phyloP scores from a whole-genome alignment of 176 grass and related monocot genomes.

The Tuctoria greenei region DNA sequence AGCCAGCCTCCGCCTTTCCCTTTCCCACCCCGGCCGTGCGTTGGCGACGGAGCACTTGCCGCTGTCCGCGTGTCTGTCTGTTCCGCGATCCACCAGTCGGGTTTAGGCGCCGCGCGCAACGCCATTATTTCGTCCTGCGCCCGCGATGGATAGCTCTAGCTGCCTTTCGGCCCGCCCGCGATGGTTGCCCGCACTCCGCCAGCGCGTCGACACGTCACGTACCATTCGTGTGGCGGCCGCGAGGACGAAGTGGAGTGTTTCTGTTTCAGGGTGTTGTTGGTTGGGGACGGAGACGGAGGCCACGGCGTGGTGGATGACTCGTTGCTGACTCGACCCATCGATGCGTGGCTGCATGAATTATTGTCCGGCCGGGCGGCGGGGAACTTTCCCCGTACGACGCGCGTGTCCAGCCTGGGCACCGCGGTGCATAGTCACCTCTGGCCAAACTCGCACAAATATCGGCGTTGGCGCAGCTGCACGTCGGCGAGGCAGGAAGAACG shows the following conservation, averaged over 20 bases:
- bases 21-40: constrained; percentile 1
- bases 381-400: background rate
- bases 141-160: too few relatives aligned
- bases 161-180: background rate
- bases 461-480: background rate
- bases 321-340: constrained; percentile 28
- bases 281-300: background rate
- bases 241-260: background rate
- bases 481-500: background rate
- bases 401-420: too few relatives aligned
- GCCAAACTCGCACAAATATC: background rate
- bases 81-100: background rate
- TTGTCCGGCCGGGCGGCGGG: background rate
- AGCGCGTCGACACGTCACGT: background rate
- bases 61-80: background rate
- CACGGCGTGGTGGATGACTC: constrained; percentile 15
- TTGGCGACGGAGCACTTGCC: constrained; percentile 20
- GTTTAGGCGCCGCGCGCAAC: constrained; percentile 14
- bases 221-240: background rate
- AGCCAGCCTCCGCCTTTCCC: background rate
- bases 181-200: background rate
- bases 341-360: background rate
- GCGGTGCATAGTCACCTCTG: background rate
- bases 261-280: background rate
- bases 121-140: constrained; percentile 11